phyloP scores from a whole-genome alignment of 2,329 filamentous ascomycete species.

The Penicillium sp. region DNA sequence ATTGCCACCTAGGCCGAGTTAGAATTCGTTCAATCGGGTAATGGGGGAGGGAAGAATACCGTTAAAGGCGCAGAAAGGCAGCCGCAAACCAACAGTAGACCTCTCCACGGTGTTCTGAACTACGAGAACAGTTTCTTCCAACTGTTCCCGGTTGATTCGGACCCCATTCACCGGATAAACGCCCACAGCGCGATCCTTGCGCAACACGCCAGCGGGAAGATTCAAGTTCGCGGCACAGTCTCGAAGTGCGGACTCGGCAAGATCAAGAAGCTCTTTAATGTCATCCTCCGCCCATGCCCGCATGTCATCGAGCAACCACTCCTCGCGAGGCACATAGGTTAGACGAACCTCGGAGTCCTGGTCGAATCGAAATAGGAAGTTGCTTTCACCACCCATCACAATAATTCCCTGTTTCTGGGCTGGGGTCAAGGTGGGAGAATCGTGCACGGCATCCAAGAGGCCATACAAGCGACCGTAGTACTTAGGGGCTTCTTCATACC shows the following conservation, averaged over 20 bases:
- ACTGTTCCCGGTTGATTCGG: slow-evolving; percentile 78
- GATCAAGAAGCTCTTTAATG: slow-evolving; percentile 78
- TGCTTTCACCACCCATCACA: slow-evolving; percentile 93
- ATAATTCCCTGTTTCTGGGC: slow-evolving; percentile 75
- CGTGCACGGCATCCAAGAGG: slow-evolving; percentile 74
- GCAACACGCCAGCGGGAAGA: slow-evolving; percentile 75
- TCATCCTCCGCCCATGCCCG: slow-evolving; percentile 57
- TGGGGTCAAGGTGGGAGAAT: slow-evolving; percentile 60
- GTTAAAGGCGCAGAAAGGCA: slow-evolving; percentile 98
- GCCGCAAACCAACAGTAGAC: slow-evolving; percentile 62
- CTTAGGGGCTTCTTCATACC: slow-evolving; percentile 81
- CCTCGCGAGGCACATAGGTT: slow-evolving; percentile 57
- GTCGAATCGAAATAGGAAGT: slow-evolving; percentile 86
- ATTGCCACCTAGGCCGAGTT: slow-evolving; percentile 63
- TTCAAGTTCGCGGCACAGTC: slow-evolving; percentile 79
- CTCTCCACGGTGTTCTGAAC: slow-evolving; percentile 91
- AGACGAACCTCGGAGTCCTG: slow-evolving; percentile 66
- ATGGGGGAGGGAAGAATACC: slow-evolving; percentile 43
- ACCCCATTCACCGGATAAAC: slow-evolving; percentile 66
- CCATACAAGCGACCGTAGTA: slow-evolving; percentile 89
- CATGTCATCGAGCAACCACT: slow-evolving; percentile 63
- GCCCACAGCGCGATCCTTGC: slow-evolving; percentile 85
- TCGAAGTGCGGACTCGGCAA: slow-evolving; percentile 79
- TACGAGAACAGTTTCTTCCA: slow-evolving; percentile 94
- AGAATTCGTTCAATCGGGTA: neutral